Base-by-base conservation (phyloP, 2,329 filamentous ascomycete species). In the Talaromyces albobiverticillius region DNA sequence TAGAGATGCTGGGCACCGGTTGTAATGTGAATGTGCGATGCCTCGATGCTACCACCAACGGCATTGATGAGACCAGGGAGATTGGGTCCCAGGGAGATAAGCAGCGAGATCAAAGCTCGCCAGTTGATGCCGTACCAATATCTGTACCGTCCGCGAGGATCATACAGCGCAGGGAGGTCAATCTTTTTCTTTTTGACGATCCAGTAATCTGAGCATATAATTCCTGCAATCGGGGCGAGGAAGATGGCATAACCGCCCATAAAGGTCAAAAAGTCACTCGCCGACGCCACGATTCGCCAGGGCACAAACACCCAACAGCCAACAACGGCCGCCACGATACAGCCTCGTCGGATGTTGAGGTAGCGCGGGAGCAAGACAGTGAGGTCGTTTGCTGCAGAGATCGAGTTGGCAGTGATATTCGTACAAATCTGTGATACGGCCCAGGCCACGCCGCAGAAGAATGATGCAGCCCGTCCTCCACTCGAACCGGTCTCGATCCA, bases 341-440 rank as follows among this genome's bases (percentile, higher is more conserved):
- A 74, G 0, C 77, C 78, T 2, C 78, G 71, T 14, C 76, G 69
- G 53, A 81, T 78, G 64, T 82, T 81, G 62, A 83, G 67, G 60
- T 74, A 82, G 34, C 71, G 71, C 0, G 81, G 81, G 34, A 79
- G 75, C 8, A 83, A 62, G 1, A 77, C 76, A 0, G 76, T 78
- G 51, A 82, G 62, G 61, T 82, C 80, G 56, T 81, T 82, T 7
- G 79, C 80, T 13, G 77, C 78, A 1, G 76, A 76, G 54, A 83
- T 74, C 0, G 71, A 74, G 62, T 82, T 82, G 3, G 78, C 78
- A 1, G 73, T 73, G 51, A 82, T 75, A 58, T 82, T 83, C 6
- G 76, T 77, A n/a, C 79, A 76, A 4, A 81, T 71, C 13, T 77
- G 73, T 1, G 78, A 77, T 3, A 82, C 69, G 0, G 61, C 56